Percentiles rank a stretch among this genome's conserved stretches.
These are phyloP conservation scores for Venturia nashicola DNA, from an alignment of 2,329 filamentous ascomycete species.

Conservation along the genomic window DNA sequence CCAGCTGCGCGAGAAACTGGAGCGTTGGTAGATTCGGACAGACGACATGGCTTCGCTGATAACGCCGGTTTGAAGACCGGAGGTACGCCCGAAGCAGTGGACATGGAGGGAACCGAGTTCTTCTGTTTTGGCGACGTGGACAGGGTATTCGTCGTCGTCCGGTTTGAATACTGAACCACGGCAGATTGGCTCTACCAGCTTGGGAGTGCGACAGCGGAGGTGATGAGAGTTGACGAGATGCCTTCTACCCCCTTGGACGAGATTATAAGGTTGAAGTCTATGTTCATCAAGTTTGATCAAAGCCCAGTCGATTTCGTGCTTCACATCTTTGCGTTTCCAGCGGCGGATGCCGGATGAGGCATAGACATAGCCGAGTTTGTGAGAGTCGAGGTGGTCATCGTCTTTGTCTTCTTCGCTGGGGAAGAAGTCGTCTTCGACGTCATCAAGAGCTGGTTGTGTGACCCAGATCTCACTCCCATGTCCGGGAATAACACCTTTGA, in stretches of 20 bases:
- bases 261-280: constrained; percentile 59
- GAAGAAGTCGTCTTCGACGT: constrained; percentile 73
- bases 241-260: constrained; percentile 42
- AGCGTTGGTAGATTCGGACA: constrained; percentile 77
- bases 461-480: constrained; percentile 68
- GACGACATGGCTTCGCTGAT: constrained; percentile 69
- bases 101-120: constrained; percentile 65
- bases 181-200: constrained; percentile 23
- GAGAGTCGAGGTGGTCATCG: constrained; percentile 69
- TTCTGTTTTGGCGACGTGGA: constrained; percentile 45
- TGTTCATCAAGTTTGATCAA: constrained; percentile 67
- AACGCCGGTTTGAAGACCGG: constrained; percentile 65
- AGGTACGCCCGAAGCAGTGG: constrained; percentile 80
- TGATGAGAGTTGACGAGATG: neutral
- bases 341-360: constrained; percentile 83
- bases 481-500: constrained; percentile 62
- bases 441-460: constrained; percentile 84
- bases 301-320: constrained; percentile 94
- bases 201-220: constrained; percentile 15
- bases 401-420: constrained; percentile 61
- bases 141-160: constrained; percentile 36
- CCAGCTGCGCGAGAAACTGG: constrained; percentile 64
- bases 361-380: constrained; percentile 70
- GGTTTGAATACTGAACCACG: constrained; percentile 20
- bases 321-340: constrained; percentile 54